These are phyloP conservation scores for Gynostemma pentaphyllum DNA, from an alignment of 306 rosid genomes.

Conservation along the genomic window DNA sequence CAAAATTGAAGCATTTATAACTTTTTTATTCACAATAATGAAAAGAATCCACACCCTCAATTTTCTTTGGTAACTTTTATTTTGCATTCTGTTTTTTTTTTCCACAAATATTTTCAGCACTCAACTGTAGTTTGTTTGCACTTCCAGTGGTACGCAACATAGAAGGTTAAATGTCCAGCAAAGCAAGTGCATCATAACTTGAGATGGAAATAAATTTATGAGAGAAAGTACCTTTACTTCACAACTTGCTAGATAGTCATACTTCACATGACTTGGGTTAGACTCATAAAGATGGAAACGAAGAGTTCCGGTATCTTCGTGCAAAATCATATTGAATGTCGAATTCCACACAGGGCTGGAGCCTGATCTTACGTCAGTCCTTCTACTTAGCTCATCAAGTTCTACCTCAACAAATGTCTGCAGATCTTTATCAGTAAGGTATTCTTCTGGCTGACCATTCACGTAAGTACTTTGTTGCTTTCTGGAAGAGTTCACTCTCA, in stretches of 20 bases:
- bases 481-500: conserved; percentile 48
- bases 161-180: background rate
- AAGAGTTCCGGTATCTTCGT: conserved; percentile 57
- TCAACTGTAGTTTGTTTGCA: background rate
- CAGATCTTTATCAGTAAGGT: conserved; percentile 41
- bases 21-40: too few species aligned
- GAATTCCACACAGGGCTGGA: conserved; percentile 84
- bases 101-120: too few species aligned
- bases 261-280: conserved; percentile 58
- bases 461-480: conserved; percentile 30
- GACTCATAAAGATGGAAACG: conserved; percentile 70
- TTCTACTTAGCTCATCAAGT: conserved; percentile 68
- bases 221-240: conserved; percentile 64
- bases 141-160: background rate
- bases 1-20: too few species aligned
- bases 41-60: too few species aligned
- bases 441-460: conserved; percentile 44
- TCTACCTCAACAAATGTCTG: conserved; percentile 91
- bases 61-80: too few species aligned
- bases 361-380: conserved; percentile 52
- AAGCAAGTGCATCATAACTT: background rate
- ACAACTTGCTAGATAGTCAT: conserved; percentile 74
- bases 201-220: background rate
- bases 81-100: too few species aligned
- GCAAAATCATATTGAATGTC: conserved; percentile 86